Evolutionary conservation across 441 rosid species (phyloP).

Genomic region (Adansonia gregorii): DNA sequence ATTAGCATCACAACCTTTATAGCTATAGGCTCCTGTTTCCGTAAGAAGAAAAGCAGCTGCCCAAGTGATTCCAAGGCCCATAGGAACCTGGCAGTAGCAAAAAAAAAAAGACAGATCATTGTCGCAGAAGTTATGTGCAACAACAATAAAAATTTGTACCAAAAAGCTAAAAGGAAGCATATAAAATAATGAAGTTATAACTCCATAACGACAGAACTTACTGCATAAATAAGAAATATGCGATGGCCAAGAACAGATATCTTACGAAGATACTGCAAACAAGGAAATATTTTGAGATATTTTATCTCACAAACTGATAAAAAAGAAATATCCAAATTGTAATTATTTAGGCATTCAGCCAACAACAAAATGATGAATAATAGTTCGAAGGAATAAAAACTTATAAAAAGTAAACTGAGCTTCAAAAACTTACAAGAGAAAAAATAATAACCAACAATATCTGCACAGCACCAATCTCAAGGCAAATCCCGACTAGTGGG

Average conservation of each 20-base stretch:
- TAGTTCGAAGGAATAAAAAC: not conserved
- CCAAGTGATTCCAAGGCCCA: slow-evolving; percentile 95
- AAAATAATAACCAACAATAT: slow-evolving; percentile 79
- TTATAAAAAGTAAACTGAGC: slow-evolving; percentile 24
- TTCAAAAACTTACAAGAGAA: slow-evolving; percentile 75
- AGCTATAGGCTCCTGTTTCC: slow-evolving; percentile 75
- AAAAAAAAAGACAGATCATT: slow-evolving; percentile 23
- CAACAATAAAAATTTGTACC: not conserved
- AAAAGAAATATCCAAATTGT: not conserved
- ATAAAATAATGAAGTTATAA: slow-evolving; percentile 10
- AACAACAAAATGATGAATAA: slow-evolving; percentile 8
- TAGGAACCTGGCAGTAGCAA: slow-evolving; percentile 68
- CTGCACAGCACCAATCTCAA: slow-evolving; percentile 86
- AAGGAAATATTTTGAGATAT: slow-evolving; percentile 27
- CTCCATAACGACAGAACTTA: slow-evolving; percentile 42
- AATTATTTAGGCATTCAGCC: not conserved
- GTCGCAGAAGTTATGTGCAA: slow-evolving; percentile 21
- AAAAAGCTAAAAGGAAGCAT: slow-evolving; percentile 8
- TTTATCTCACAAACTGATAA: slow-evolving; percentile 19
- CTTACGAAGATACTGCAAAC: slow-evolving; percentile 92
- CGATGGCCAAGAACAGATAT: slow-evolving; percentile 92
- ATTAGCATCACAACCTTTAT: slow-evolving; percentile 81
- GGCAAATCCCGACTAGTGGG: slow-evolving; percentile 85
- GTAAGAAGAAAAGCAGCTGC: slow-evolving; percentile 84
- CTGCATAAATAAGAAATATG: slow-evolving; percentile 85